Evolutionary conservation across 495 filamentous ascomycete genomes (phyloP), one percentile per base, ranked within the genome.

Genomic region (Monascus purpureus): DNA sequence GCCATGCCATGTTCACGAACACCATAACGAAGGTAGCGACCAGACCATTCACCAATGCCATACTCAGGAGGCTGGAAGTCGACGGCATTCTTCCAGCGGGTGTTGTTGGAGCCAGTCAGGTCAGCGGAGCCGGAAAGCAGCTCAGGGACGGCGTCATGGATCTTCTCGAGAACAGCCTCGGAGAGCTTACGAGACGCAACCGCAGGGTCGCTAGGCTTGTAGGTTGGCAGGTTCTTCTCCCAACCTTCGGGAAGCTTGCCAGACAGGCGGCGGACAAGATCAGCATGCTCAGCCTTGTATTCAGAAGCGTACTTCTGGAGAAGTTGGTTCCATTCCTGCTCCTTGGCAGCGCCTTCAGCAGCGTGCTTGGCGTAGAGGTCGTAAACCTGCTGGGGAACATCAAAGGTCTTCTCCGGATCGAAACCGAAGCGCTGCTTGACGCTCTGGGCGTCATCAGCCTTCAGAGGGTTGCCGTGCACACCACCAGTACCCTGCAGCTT

Each of bases 1-100:
- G 80, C 90, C 90, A 99, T 95, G 54, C 67, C 82, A 62, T 95
- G 87, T 70, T 95, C 87, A 62, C 87, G 87, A 29, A 95, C 86
- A 73, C 87, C 87, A 62, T 87, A 95, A 58, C 87, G 82, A 56
- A 99, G 71, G 52, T 99, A 99, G 42, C 90, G 86, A 46, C 90
- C 90, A 46, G 64, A 55, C 63, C 80, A 94, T 53, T 85, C 73
- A 51, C 92, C 90, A 49, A 96, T 77, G 33, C 74, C 73, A 32
- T 75, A 74, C 46, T 73, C 66, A 14, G 84, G 82, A 17, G 88
- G 92, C 67, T 99, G 90, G 75, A 96, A 99, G 71, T 99, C 90
- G 40, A 83, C 70, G 25, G 90, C 87, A 35, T 80, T 75, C 80
- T 96, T 99, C 80, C 84, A 93, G 50, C 86, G 77, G 41, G 90